Evolutionary conservation across 2,329 filamentous ascomycete species (phyloP), one percentile per base, ranked within the genome.

Genomic region (Fusarium poae): DNA sequence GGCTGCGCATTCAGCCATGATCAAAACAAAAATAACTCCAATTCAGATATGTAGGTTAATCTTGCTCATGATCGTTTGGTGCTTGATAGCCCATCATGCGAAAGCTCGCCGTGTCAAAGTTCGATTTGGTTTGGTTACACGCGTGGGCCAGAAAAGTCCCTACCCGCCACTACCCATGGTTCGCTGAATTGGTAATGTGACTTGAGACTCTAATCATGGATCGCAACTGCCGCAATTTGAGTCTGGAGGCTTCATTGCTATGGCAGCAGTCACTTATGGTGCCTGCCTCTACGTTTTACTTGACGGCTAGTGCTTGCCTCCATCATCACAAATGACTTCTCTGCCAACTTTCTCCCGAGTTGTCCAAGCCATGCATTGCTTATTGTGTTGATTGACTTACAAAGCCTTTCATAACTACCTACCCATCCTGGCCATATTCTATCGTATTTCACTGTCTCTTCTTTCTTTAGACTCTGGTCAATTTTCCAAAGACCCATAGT

Each of bases 1-100:
- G 93, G 92, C 82, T 97, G 94, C 81, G 89, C 91, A 70, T 97
- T 97, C 82, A 96, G 94, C 76, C 94, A 97, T 81, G 92, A 96
- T 72, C 88, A 89, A 62, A 85, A 88, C 72, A 93, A 90, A 79
- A 82, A 77, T 23, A 74, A 72, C 59, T 74, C 70, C 42, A 75
- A 75, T 62, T 83, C 84, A 75, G 87, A 89, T 58, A 81, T 79
- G 84, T 86, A 82, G 77, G 83, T 82, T 49, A 52, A 53, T 55
- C 43, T 55, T 64, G 32, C 50, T 49, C 37, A 48, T 54, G 39
- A 21, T 52, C 39, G 20, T 56, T 56, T 48, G 30, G 57, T 46
- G n/a, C 49, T 53, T 53, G 32, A n/a, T 37, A 40, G 9, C 25
- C 48, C 40, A 35, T 46, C 44, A 56, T 66, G 63, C 62, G 44